A percentile compares a stretch with the other conserved stretches of the same genome.
phyloP scores from a whole-genome alignment of 495 filamentous ascomycete species.

The Penicillium cataractarum region DNA sequence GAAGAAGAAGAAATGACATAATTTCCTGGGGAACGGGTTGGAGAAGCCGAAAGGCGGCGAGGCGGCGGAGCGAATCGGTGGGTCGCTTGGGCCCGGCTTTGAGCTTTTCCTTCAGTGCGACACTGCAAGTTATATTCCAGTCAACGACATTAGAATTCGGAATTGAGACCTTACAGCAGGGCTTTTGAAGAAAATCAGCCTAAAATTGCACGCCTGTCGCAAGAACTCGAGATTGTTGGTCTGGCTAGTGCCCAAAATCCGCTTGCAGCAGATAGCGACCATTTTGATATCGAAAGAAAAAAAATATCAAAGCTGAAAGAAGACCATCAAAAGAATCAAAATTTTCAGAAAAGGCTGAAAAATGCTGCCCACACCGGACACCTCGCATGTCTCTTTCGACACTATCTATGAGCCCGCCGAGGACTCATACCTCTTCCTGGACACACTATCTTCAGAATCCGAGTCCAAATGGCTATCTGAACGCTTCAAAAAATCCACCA shows the following conservation, averaged over 20 bases:
- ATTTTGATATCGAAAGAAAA: not conserved
- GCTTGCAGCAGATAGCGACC: no score
- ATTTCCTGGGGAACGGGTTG: constrained; percentile 26
- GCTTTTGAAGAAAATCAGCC: not conserved
- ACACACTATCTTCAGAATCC: constrained; percentile 76
- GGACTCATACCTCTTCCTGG: constrained; percentile 92
- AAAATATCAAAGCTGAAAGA: not conserved
- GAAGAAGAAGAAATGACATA: constrained; percentile 31
- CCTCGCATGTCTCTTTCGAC: constrained; percentile 82
- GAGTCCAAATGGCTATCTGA: constrained; percentile 72
- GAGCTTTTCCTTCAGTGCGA: constrained; percentile 3
- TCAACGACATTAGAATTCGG: not conserved
- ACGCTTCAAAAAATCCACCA: constrained; percentile 47
- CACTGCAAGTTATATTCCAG: not conserved
- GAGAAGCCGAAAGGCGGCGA: constrained; percentile 32
- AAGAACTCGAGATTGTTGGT: not conserved
- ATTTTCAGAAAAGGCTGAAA: constrained; percentile 7
- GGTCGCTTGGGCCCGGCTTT: constrained; percentile 3
- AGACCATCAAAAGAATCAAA: not conserved
- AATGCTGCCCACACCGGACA: constrained; percentile 93
- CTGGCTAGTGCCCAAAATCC: not conserved
- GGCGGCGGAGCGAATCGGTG: constrained; percentile 21
- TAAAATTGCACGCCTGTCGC: not conserved
- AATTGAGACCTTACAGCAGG: not conserved
- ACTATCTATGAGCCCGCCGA: constrained; percentile 92